A percentile compares a stretch with the other conserved stretches of the same genome.
These are phyloP conservation scores for Trametes meyenii DNA, from an alignment of 768 basidiomycete species.

Conservation along the genomic window DNA sequence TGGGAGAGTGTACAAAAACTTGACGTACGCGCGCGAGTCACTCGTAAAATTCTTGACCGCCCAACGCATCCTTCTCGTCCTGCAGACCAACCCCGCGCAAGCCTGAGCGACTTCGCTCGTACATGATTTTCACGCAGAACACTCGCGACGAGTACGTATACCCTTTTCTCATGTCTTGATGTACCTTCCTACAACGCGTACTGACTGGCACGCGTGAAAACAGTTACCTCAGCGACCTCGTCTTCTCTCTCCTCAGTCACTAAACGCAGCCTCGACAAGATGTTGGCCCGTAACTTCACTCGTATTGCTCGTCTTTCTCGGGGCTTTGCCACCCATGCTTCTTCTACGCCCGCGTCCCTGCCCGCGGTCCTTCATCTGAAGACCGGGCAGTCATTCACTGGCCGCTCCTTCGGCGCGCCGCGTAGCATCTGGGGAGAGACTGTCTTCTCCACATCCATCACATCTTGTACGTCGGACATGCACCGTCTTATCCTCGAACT, in stretches of 20 bases:
- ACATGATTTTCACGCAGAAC: slow-evolving; percentile 84
- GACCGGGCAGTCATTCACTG: slow-evolving; percentile 90
- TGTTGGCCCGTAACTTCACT: slow-evolving; percentile 60
- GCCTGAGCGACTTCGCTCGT: slow-evolving; percentile 40
- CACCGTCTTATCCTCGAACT: too few relatives aligned
- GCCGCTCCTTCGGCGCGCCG: slow-evolving; percentile 87
- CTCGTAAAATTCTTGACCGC: slow-evolving; percentile 20
- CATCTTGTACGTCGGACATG: slow-evolving; percentile 71
- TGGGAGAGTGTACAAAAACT: slow-evolving; percentile 11
- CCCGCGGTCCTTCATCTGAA: slow-evolving; percentile 93
- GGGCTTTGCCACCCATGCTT: slow-evolving; percentile 69
- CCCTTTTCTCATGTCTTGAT: neutral
- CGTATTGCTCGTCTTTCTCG: slow-evolving; percentile 54
- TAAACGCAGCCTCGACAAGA: slow-evolving; percentile 41
- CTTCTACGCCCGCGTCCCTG: slow-evolving; percentile 36
- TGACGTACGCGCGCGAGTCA: slow-evolving; percentile 21
- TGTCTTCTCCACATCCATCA: slow-evolving; percentile 98
- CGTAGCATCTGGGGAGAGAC: slow-evolving; percentile 93
- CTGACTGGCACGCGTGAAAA: slow-evolving; percentile 30
- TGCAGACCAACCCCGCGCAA: neutral
- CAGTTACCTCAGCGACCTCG: slow-evolving; percentile 90
- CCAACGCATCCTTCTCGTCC: slow-evolving; percentile 9
- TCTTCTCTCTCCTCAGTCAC: slow-evolving; percentile 69
- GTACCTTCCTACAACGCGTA: neutral
- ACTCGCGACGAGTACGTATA: slow-evolving; percentile 83